Evolutionary conservation across 106 monocot genomes (phyloP).

Genomic region (Dendrobium catenatum): DNA sequence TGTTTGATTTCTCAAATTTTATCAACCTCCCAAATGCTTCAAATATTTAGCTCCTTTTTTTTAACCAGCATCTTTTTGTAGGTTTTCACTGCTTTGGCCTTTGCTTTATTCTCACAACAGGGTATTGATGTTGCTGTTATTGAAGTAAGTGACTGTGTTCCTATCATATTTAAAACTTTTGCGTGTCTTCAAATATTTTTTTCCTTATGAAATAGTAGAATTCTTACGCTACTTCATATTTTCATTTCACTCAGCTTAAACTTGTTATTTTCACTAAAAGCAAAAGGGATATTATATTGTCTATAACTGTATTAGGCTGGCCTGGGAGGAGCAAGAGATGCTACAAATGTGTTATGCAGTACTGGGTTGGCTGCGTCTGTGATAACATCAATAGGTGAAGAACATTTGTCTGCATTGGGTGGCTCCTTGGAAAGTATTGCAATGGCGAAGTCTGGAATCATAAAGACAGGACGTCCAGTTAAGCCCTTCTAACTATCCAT

Average conservation of each 20-base stretch:
- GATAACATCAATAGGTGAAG: conserved; percentile 90
- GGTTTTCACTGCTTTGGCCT: conserved; percentile 90
- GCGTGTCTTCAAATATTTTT: neutral
- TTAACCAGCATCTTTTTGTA: conserved; percentile 23
- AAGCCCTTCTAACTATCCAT: conserved; percentile 25
- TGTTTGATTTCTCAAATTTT: neutral
- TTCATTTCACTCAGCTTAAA: neutral
- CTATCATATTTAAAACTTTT: neutral
- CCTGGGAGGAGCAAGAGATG: conserved; percentile 95
- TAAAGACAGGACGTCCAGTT: conserved; percentile 85
- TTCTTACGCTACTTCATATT: neutral
- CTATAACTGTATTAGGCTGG: conserved; percentile 55
- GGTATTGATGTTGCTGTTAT: conserved; percentile 83
- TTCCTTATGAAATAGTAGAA: neutral
- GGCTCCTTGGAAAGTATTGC: conserved; percentile 97
- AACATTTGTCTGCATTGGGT: conserved; percentile 90
- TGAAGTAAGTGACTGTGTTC: conserved; percentile 45
- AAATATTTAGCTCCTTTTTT: neutral
- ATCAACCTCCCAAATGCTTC: neutral
- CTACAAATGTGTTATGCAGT: conserved; percentile 85
- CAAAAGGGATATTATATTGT: neutral
- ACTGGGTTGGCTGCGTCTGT: conserved; percentile 49
- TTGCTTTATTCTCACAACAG: conserved; percentile 64
- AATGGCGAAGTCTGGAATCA: conserved; percentile 92
- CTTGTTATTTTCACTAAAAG: neutral